Percentiles rank a stretch among this genome's conserved stretches.
Evolutionary conservation across 148 eudicot genomes (phyloP).

Genomic region (Gaultheria prostrata): DNA sequence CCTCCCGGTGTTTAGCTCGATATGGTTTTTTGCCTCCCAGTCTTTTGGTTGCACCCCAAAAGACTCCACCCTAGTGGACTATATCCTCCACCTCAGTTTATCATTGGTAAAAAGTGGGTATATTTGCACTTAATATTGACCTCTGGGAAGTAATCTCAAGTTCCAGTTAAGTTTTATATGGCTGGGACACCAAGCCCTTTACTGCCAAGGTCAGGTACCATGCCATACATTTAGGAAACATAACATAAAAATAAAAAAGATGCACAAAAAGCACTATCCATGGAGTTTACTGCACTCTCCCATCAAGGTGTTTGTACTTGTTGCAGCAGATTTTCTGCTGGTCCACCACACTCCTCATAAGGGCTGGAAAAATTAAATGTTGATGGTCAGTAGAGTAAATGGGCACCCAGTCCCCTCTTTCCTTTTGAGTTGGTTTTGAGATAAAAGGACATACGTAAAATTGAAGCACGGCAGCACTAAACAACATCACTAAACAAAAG

Average conservation of each 20-base stretch:
- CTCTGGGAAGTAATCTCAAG: background rate
- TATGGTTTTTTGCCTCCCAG: no score
- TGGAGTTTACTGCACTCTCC: background rate
- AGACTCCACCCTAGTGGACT: background rate
- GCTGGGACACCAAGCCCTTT: background rate
- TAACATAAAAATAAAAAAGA: background rate
- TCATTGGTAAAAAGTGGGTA: background rate
- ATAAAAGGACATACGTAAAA: background rate
- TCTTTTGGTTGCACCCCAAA: background rate
- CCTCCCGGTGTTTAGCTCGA: background rate
- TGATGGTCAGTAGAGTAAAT: background rate
- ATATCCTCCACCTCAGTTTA: background rate
- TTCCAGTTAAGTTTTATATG: background rate
- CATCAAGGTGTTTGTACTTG: background rate
- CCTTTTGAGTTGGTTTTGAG: background rate
- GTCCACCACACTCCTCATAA: background rate
- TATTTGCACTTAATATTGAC: background rate
- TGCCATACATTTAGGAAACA: background rate
- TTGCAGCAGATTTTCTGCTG: slow-evolving; percentile 9
- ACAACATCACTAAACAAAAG: no score
- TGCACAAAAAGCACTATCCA: background rate
- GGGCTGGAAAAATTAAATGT: slow-evolving; percentile 1
- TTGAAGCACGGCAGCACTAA: background rate
- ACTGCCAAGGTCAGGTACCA: background rate
- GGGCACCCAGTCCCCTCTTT: background rate